Evolutionary conservation across 1,139 yeast species (phyloP).

Genomic region (Kodamaea derodonti): DNA sequence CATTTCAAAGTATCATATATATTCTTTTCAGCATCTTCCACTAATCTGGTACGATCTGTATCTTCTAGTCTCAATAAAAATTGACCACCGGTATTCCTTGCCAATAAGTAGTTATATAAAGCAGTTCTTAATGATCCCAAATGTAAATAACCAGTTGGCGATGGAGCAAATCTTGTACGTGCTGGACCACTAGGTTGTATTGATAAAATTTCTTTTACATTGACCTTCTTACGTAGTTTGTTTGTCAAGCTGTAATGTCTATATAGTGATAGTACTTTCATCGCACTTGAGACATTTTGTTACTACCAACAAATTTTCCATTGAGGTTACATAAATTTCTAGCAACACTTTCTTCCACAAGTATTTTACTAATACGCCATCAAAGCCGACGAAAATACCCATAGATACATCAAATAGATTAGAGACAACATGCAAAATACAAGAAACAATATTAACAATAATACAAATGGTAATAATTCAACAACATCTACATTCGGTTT

Average conservation of each 20-base stretch:
- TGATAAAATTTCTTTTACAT: conserved; percentile 10
- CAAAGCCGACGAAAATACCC: too few relatives aligned
- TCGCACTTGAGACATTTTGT: too few relatives aligned
- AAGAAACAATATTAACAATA: background rate
- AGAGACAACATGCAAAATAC: too few relatives aligned
- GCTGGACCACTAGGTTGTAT: conserved; percentile 58
- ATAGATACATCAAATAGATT: too few relatives aligned
- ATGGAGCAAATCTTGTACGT: conserved; percentile 93
- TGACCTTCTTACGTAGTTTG: conserved; percentile 3
- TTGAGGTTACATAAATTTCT: too few relatives aligned
- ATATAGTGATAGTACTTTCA: too few relatives aligned
- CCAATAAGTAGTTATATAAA: conserved; percentile 78
- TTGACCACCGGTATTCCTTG: conserved; percentile 74
- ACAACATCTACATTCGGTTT: background rate
- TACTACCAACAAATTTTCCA: too few relatives aligned
- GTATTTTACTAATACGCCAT: too few relatives aligned
- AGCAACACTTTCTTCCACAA: too few relatives aligned
- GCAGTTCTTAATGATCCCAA: conserved; percentile 94
- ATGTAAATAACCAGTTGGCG: conserved; percentile 93
- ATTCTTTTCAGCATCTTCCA: conserved; percentile 76
- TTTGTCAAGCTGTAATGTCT: background rate
- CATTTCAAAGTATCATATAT: conserved; percentile 72
- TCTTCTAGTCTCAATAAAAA: conserved; percentile 85
- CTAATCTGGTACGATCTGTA: conserved; percentile 79
- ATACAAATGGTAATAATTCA: background rate